Base-by-base conservation (phyloP, 176 grass and related monocot species). In the Carex pumila region DNA sequence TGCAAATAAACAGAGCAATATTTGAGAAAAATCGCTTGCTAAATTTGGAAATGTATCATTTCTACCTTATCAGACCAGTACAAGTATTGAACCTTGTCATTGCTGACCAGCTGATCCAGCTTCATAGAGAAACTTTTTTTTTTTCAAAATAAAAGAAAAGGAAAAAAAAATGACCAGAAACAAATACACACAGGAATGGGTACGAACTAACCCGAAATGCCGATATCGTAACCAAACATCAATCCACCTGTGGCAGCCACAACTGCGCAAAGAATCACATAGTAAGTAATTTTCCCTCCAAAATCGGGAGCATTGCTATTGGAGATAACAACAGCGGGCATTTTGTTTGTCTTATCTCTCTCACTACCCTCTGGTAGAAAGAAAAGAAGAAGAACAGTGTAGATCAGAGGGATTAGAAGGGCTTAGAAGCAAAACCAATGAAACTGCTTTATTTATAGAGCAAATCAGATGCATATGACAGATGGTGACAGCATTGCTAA, bases 181-280 rank as follows among this genome's bases (percentile, higher is more conserved):
- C 18, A 74, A 60, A 12, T 2, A 80, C 39, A 62, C 17, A 61
- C 13, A 12, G 22, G 63, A 61, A 80, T 78, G 4, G 18, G 41
- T 62, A 19, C 11, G 15, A 63, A 65, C 78, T 57, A 79, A 93
- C 89, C 89, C 11, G 92, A 94, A n/a, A 94, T 90, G 73, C 90
- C 90, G 56, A 94, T 83, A 68, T 94, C 90, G 58, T 94, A 94
- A 57, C 92, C 92, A 85, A 94, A 94, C 88, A 94, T 92, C 75
- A 94, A 66, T 0, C 92, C 92, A 14, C 92, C 85, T 11, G 88
- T 88, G 70, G 92, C 93, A 0, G 90, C 90, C 69, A 94, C 43
- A 63, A 90, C 65, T 22, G 84, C 91, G 47, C 88, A 93, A 11
- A 93, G 41, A 81, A 89, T 81, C 13, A 93, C 88, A 53, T 93